Percentiles rank a stretch among this genome's conserved stretches.
Conservation (phyloP, 2,329 filamentous ascomycete species). For the Corniculantispora saksenae region DNA sequence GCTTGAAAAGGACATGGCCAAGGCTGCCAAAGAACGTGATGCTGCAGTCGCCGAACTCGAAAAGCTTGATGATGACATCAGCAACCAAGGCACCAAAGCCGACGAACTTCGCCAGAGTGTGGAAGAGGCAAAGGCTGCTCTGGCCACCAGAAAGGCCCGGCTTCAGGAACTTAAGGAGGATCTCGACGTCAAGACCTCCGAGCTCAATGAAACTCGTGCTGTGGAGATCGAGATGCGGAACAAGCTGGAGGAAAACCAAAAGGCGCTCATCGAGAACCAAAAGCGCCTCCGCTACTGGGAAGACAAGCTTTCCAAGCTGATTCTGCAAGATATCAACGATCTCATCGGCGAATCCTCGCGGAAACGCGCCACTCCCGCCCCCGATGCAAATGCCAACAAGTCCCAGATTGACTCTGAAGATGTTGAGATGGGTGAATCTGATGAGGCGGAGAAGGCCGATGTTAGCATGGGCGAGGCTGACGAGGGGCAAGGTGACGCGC, state of each 20-base stretch:
- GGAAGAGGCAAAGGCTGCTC: slow-evolving; percentile 77
- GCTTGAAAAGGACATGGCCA: slow-evolving; percentile 78
- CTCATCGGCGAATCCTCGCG: slow-evolving; percentile 47
- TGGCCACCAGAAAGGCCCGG: slow-evolving; percentile 78
- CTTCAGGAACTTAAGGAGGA: slow-evolving; percentile 78
- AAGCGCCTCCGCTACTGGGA: slow-evolving; percentile 83
- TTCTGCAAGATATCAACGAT: slow-evolving; percentile 78
- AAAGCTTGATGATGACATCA: slow-evolving; percentile 75
- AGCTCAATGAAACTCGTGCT: slow-evolving; percentile 85
- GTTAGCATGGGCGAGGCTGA: slow-evolving; percentile 17
- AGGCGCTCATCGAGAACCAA: slow-evolving; percentile 82
- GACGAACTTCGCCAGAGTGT: slow-evolving; percentile 72
- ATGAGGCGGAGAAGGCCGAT: slow-evolving; percentile 27
- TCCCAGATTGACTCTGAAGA: slow-evolving; percentile 33
- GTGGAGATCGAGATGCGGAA: slow-evolving; percentile 98
- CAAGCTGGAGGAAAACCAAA: slow-evolving; percentile 94
- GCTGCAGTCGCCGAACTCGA: slow-evolving; percentile 72
- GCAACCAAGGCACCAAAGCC: slow-evolving; percentile 73
- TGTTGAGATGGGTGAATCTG: slow-evolving; percentile 32
- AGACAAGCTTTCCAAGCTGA: slow-evolving; percentile 83
- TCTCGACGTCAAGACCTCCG: slow-evolving; percentile 80
- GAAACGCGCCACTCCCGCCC: slow-evolving; percentile 27
- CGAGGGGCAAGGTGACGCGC: slow-evolving; percentile 16
- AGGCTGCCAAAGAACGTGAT: slow-evolving; percentile 78
- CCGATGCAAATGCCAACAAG: slow-evolving; percentile 23